A percentile compares a stretch with the other conserved stretches of the same genome.
These are phyloP conservation scores for Backusella liffmaniae DNA, from an alignment of 192 early-diverging fungal species.

Conservation along the genomic window DNA sequence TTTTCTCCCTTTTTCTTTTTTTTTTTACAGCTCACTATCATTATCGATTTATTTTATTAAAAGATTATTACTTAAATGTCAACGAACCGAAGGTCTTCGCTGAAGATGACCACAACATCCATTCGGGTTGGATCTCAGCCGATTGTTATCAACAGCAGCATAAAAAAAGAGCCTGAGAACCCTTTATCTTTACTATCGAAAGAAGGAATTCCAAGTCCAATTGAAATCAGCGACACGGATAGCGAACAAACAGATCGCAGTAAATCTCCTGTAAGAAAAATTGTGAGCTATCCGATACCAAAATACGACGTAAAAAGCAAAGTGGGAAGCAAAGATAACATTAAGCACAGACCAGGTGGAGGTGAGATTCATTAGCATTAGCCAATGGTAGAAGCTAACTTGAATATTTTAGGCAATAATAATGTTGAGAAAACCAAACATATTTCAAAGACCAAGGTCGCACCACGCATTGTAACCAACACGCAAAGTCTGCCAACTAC, in stretches of 20 bases:
- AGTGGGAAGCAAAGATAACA: slow-evolving; percentile 19
- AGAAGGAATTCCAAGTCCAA: not conserved
- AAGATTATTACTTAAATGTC: not conserved
- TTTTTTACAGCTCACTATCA: not conserved
- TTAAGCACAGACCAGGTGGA: slow-evolving; percentile 22
- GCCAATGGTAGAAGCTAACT: slow-evolving; percentile 54
- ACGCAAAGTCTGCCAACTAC: not conserved
- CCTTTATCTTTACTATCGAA: not conserved
- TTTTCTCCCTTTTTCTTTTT: not conserved
- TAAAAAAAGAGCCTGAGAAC: not conserved
- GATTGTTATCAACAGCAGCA: not conserved
- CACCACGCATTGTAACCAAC: not conserved
- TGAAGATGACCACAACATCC: slow-evolving; percentile 9
- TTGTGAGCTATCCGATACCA: not conserved
- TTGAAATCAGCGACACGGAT: not conserved
- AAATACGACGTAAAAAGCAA: slow-evolving; percentile 21
- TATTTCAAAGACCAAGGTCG: not conserved
- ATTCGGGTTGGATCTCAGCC: not conserved
- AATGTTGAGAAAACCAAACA: not conserved
- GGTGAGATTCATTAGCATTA: slow-evolving; percentile 59
- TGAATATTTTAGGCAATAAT: not conserved
- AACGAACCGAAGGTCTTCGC: not conserved
- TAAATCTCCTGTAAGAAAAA: slow-evolving; percentile 5
- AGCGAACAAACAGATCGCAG: not conserved
- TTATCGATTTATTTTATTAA: not conserved